These are phyloP conservation scores for Prinsepia uniflora DNA, from an alignment of 306 rosid species.

Conservation along the genomic window DNA sequence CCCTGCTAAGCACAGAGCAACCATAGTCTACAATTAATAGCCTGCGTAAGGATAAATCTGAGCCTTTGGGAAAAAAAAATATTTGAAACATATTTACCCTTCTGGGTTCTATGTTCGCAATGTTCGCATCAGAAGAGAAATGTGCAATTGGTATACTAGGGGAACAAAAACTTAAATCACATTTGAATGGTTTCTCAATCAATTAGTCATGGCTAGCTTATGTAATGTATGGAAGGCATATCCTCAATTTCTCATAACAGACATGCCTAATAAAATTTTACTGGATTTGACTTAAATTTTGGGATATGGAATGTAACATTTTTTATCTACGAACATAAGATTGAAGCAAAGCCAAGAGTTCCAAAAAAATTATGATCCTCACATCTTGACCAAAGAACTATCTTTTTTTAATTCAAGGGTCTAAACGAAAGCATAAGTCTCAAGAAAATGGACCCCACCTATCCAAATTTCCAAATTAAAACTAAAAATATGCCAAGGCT, in stretches of 20 bases:
- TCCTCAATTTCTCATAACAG: background rate
- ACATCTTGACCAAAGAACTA: background rate
- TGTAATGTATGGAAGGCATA: background rate
- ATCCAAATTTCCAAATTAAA: background rate
- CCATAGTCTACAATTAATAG: background rate
- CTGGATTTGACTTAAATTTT: background rate
- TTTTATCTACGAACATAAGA: background rate
- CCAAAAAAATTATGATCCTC: background rate
- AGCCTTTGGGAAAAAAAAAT: background rate
- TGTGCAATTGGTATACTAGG: conserved; percentile 6
- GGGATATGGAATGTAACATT: background rate
- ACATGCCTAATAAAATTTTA: no score
- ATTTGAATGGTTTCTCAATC: background rate
- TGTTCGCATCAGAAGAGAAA: no score
- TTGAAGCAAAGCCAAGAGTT: conserved; percentile 1
- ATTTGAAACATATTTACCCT: background rate
- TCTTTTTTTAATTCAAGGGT: background rate
- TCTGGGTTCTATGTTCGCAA: background rate
- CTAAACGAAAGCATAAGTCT: background rate
- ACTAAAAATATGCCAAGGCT: background rate
- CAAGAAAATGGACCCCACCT: background rate
- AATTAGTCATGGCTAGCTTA: conserved; percentile 3
- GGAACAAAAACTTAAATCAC: background rate
- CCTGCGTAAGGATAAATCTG: background rate
- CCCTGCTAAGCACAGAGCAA: background rate